Conservation (phyloP, 2,329 filamentous ascomycete genomes). For the Curvularia verruculosa region DNA sequence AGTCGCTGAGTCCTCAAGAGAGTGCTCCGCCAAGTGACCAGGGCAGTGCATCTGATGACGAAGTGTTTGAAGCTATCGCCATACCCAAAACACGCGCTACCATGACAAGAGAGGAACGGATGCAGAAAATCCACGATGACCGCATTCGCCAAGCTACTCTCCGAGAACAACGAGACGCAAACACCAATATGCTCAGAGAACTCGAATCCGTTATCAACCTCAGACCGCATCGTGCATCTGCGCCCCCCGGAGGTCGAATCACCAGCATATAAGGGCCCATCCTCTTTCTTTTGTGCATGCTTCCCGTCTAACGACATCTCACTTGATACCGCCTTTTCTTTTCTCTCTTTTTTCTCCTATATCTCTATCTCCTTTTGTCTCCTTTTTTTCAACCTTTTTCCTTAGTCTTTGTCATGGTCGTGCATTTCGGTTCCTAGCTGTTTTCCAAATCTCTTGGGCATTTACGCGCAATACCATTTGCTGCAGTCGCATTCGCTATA, state of each 20-base stretch:
- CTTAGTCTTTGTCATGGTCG: constrained; percentile 1
- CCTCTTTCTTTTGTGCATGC: constrained; percentile 14
- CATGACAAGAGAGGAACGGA: constrained; percentile 83
- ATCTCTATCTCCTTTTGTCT: background rate
- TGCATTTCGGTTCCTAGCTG: background rate
- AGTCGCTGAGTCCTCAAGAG: constrained; percentile 57
- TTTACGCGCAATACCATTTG: background rate
- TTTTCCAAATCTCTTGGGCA: background rate
- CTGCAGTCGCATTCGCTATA: background rate
- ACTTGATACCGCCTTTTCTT: constrained; percentile 15
- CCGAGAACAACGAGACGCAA: constrained; percentile 78
- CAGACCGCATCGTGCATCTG: constrained; percentile 34
- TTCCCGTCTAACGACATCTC: constrained; percentile 22
- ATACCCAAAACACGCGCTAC: constrained; percentile 69
- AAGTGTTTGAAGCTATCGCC: constrained; percentile 91
- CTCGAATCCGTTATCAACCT: constrained; percentile 80
- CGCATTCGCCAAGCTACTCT: constrained; percentile 73
- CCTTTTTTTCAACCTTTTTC: background rate
- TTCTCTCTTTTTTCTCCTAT: constrained; percentile 1
- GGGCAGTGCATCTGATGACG: constrained; percentile 66
- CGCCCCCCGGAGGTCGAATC: constrained; percentile 33
- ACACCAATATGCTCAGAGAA: constrained; percentile 88
- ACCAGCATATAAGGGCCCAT: constrained; percentile 40
- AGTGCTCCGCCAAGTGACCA: constrained; percentile 52
- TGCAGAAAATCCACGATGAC: constrained; percentile 87